Conservation (phyloP, 169 alveolate genomes). For the Plasmodium knowlesi region DNA sequence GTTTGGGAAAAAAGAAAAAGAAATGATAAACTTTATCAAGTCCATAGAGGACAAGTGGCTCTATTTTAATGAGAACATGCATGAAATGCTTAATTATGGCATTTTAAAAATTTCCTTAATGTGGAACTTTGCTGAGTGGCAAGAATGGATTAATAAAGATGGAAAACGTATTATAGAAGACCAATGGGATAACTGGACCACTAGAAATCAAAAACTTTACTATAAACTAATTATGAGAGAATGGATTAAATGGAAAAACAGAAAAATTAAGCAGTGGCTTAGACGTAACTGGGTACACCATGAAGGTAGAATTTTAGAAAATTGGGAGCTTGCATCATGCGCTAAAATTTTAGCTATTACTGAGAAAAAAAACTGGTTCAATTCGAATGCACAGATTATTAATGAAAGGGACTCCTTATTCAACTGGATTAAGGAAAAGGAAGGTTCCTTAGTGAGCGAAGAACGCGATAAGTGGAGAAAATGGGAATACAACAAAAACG, state of each 20-base stretch:
- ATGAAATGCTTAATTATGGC: not conserved
- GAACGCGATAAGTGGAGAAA: not conserved
- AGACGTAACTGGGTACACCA: constrained; percentile 4
- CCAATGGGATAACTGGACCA: constrained; percentile 14
- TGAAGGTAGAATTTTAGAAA: not conserved
- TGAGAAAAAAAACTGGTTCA: constrained; percentile 17
- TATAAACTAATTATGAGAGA: constrained; percentile 11
- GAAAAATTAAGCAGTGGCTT: constrained; percentile 17
- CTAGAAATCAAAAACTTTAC: not conserved
- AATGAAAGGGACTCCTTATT: not conserved
- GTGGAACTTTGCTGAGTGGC: constrained; percentile 4
- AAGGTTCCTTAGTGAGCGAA: not conserved
- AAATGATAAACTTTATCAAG: not conserved
- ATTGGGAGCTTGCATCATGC: constrained; percentile 10
- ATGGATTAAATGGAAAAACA: constrained; percentile 24
- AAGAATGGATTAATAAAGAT: constrained; percentile 10
- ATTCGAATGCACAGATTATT: not conserved
- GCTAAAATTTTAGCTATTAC: constrained; percentile 13
- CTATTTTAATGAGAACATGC: not conserved
- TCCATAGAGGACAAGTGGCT: constrained; percentile 16
- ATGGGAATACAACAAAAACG: constrained; percentile 6
- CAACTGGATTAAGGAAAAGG: not conserved
- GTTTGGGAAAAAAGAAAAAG: constrained; percentile 16
- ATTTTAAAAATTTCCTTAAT: not conserved
- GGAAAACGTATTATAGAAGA: constrained; percentile 7